These are phyloP conservation scores for Ensete glaucum DNA, from an alignment of 176 grass and related monocot species.

Conservation along the genomic window DNA sequence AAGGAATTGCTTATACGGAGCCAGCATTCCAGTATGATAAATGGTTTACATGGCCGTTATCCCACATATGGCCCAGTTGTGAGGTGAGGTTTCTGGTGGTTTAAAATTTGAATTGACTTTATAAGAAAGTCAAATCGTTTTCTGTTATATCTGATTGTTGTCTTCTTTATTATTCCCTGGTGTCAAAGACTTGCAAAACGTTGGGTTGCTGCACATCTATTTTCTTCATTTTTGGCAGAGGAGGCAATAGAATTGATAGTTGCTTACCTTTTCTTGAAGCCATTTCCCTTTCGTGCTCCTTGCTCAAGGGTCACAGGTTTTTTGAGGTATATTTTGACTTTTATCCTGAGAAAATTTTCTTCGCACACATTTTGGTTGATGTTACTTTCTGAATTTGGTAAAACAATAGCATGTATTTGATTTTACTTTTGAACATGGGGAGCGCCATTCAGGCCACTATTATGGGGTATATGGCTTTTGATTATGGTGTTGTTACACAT, in stretches of 20 bases:
- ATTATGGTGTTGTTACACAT: no score
- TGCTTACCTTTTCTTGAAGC: constrained; percentile 84
- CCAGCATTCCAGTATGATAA: constrained; percentile 97
- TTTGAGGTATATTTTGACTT: constrained; percentile 46
- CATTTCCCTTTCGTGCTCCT: constrained; percentile 66
- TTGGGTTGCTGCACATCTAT: constrained; percentile 91
- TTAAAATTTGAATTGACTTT: not conserved
- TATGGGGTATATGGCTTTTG: no score
- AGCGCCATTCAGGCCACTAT: not conserved
- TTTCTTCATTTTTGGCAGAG: constrained; percentile 82
- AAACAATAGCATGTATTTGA: constrained; percentile 1
- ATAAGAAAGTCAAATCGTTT: not conserved
- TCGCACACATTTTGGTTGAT: not conserved
- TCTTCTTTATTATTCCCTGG: constrained; percentile 17
- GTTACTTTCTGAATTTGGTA: constrained; percentile 11
- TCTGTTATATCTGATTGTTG: not conserved
- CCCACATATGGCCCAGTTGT: constrained; percentile 76
- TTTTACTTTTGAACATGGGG: not conserved
- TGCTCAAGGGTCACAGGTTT: constrained; percentile 80
- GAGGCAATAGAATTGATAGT: constrained; percentile 85
- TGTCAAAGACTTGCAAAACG: constrained; percentile 78
- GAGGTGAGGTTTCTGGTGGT: constrained; percentile 34
- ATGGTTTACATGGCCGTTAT: constrained; percentile 86
- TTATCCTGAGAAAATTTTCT: not conserved
- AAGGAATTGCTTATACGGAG: constrained; percentile 69